phyloP scores from a whole-genome alignment of 768 basidiomycete genomes.

The Lentinula aciculospora region DNA sequence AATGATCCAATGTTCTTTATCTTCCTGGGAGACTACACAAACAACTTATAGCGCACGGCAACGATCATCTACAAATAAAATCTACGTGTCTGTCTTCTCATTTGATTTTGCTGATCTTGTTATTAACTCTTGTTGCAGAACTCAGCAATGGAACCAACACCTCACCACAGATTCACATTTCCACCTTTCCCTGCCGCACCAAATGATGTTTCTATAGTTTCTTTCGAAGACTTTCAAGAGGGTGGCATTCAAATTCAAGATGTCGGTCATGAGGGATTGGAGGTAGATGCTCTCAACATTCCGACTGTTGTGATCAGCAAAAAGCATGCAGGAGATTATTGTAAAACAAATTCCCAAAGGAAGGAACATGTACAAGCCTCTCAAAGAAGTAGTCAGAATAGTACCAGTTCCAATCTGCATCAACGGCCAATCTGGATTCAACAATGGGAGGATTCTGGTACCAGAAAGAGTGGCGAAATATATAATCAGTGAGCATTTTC shows the following conservation, averaged over 20 bases:
- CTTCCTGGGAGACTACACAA: no score
- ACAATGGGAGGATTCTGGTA: slow-evolving; percentile 64
- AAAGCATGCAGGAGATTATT: slow-evolving; percentile 49
- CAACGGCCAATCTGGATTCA: slow-evolving; percentile 52
- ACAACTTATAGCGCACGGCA: no score
- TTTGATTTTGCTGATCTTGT: no score
- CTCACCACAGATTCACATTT: background rate
- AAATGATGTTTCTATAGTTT: slow-evolving; percentile 39
- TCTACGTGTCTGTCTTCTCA: no score
- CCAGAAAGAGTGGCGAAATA: slow-evolving; percentile 32
- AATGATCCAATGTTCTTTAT: no score
- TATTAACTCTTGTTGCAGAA: no score
- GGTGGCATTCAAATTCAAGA: slow-evolving; percentile 44
- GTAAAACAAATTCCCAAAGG: slow-evolving; percentile 44
- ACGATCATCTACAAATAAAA: no score
- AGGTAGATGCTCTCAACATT: slow-evolving; percentile 63
- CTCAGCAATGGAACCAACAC: background rate
- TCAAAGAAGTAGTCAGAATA: background rate
- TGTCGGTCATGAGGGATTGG: slow-evolving; percentile 44
- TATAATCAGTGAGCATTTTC: slow-evolving; percentile 43
- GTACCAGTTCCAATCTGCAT: background rate
- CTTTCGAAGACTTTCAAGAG: slow-evolving; percentile 54
- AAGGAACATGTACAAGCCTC: background rate
- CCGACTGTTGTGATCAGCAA: slow-evolving; percentile 52
- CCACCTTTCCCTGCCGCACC: slow-evolving; percentile 46